phyloP scores from a whole-genome alignment of 176 grass and related monocot species.

The Eleusine indica region DNA sequence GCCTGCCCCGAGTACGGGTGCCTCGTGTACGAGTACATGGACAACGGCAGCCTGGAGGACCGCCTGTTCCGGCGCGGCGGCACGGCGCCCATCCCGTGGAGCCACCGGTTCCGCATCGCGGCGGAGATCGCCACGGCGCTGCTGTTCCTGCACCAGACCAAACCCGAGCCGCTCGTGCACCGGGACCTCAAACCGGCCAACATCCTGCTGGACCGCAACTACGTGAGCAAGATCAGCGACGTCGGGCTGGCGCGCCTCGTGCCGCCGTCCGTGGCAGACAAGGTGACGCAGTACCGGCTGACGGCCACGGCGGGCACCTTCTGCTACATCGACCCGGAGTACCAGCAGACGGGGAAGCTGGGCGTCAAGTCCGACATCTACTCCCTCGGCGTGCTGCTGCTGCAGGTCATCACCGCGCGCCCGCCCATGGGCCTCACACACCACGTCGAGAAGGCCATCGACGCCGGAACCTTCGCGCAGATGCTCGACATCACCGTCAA shows the following conservation, averaged over 20 bases:
- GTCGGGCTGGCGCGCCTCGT: slow-evolving; percentile 85
- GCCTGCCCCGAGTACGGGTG: slow-evolving; percentile 90
- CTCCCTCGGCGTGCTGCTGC: slow-evolving; percentile 88
- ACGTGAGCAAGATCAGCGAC: slow-evolving; percentile 96
- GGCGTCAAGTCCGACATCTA: slow-evolving; percentile 94
- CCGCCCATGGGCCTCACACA: slow-evolving; percentile 88
- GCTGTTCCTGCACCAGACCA: slow-evolving; percentile 90
- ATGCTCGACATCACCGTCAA: slow-evolving; percentile 73
- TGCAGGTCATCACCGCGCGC: slow-evolving; percentile 78
- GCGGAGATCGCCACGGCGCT: slow-evolving; percentile 79
- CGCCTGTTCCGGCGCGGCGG: slow-evolving; percentile 68
- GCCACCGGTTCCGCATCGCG: slow-evolving; percentile 68
- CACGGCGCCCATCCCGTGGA: slow-evolving; percentile 71
- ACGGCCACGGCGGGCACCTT: slow-evolving; percentile 92
- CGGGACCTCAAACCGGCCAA: slow-evolving; percentile 90
- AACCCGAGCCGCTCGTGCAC: slow-evolving; percentile 92
- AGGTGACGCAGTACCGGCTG: slow-evolving; percentile 83
- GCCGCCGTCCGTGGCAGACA: slow-evolving; percentile 75
- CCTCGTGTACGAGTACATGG: slow-evolving; percentile 96
- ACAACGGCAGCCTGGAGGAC: slow-evolving; percentile 91
- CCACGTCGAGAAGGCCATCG: slow-evolving; percentile 84
- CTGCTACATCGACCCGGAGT: slow-evolving; percentile 99
- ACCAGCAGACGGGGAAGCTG: slow-evolving; percentile 92
- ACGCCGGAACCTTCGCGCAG: slow-evolving; percentile 60
- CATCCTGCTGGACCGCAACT: slow-evolving; percentile 95